A percentile compares a stretch with the other conserved stretches of the same genome.
Conservation (phyloP, 2,329 filamentous ascomycete species). For the Allantophomopsis lycopodina region DNA sequence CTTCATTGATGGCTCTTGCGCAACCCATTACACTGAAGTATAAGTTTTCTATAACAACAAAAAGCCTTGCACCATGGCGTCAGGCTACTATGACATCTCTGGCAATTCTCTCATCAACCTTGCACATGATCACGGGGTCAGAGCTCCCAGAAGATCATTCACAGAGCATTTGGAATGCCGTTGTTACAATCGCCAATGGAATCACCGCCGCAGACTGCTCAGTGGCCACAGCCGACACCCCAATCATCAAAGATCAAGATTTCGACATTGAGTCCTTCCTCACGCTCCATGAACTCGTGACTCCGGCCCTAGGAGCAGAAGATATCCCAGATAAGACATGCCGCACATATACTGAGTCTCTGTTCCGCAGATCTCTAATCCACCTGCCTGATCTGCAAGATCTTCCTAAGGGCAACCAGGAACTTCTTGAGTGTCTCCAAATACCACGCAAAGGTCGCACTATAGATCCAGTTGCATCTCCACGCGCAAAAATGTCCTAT, state of each 20-base stretch:
- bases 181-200: conserved; percentile 53
- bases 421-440: conserved; percentile 49
- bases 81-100: conserved; percentile 62
- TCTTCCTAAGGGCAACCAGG: conserved; percentile 32
- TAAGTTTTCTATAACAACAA: conserved; percentile 57
- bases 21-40: conserved; percentile 72
- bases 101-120: conserved; percentile 49
- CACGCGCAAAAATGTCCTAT: conserved; percentile 62
- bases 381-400: conserved; percentile 50
- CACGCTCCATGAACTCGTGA: conserved; percentile 56
- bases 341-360: conserved; percentile 54
- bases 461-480: conserved; percentile 47
- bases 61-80: conserved; percentile 62
- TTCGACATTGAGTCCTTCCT: conserved; percentile 72
- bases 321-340: conserved; percentile 54
- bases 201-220: conserved; percentile 52
- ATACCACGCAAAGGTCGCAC: conserved; percentile 58
- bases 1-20: conserved; percentile 52
- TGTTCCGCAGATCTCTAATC: conserved; percentile 75
- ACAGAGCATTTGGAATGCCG: conserved; percentile 54
- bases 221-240: conserved; percentile 24
- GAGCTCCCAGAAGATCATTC: conserved; percentile 29
- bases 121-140: conserved; percentile 43
- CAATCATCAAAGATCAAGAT: conserved; percentile 53
- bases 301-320: conserved; percentile 55